These are phyloP conservation scores for Diaporthe velutina DNA, from an alignment of 2,329 filamentous ascomycete species.

Conservation along the genomic window DNA sequence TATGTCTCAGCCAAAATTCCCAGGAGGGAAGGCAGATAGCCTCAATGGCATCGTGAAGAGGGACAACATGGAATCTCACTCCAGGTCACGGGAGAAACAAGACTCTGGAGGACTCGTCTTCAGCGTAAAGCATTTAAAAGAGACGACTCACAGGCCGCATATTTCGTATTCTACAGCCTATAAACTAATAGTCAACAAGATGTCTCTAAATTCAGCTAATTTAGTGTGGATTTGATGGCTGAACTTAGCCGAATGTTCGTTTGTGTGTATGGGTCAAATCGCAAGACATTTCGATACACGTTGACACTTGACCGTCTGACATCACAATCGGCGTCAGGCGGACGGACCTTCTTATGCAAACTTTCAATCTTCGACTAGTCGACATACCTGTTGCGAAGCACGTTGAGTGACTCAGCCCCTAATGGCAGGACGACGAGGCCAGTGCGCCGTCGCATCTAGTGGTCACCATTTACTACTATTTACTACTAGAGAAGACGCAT, in stretches of 20 bases:
- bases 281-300: background rate
- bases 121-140: background rate
- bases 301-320: background rate
- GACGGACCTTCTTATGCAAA: background rate
- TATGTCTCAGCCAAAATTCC: constrained; percentile 3
- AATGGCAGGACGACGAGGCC: too few relatives aligned
- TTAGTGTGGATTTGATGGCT: too few relatives aligned
- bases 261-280: too few relatives aligned
- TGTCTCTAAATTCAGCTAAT: too few relatives aligned
- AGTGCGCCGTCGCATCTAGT: too few relatives aligned
- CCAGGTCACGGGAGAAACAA: background rate
- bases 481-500: background rate
- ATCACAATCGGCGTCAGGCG: background rate
- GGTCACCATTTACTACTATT: background rate
- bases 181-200: too few relatives aligned
- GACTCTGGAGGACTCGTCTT: background rate
- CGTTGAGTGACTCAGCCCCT: too few relatives aligned
- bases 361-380: background rate
- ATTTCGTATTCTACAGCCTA: too few relatives aligned
- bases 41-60: background rate
- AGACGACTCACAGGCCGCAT: too few relatives aligned
- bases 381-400: background rate
- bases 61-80: background rate
- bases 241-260: too few relatives aligned
- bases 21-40: constrained; percentile 10